Evolutionary conservation across 495 filamentous ascomycete genomes (phyloP), one percentile per base, ranked within the genome.

Genomic region (Hypoxylon intermedium): DNA sequence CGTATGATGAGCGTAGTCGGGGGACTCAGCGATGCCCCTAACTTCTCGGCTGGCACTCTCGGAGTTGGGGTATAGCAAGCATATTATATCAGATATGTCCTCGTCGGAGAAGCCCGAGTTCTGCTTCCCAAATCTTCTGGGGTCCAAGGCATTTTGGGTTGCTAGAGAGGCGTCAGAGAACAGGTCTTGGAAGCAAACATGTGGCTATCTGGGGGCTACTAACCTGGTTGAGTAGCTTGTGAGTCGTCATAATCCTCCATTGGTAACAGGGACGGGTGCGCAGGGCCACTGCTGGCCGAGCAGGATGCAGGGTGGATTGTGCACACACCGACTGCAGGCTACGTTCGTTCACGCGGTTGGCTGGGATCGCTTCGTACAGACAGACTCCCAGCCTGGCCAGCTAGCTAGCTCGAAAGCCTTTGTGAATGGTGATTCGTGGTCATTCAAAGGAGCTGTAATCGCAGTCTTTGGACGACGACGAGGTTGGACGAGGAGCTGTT

Each of bases 71-170:
- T 94, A 85, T 3, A 98, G 82, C 41, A 97, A 87, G 74, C 91
- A 95, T 45, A 97, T 83, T 57, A 97, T 90, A 63, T 97, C 93
- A 23, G 89, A 79, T 23, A 92, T 81, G 65, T 97, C 93, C 56
- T 91, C 77, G 36, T 91, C 89, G 43, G 81, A 87, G 9, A 94
- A 82, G 20, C 88, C 89, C 16, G 92, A 93, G 60, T 85, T 87
- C 65, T 89, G 86, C 58, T 86, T 77, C 12, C 91, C 91, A 50
- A 87, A 71, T 15, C 91, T 85, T 40, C 91, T 84, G 34, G 91
- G 90, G 71, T 96, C 93, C 51, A 89, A 74, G 52, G 87, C 84
- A 64, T 83, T 87, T 68, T 98, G 92, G 1, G 94, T 97, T 38
- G 87, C 84, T 81, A 80, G 9, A 52, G 55, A 50, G n/a, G 33